Base-by-base conservation (phyloP, 2,329 filamentous ascomycete species). In the Zymoseptoria ardabiliae region DNA sequence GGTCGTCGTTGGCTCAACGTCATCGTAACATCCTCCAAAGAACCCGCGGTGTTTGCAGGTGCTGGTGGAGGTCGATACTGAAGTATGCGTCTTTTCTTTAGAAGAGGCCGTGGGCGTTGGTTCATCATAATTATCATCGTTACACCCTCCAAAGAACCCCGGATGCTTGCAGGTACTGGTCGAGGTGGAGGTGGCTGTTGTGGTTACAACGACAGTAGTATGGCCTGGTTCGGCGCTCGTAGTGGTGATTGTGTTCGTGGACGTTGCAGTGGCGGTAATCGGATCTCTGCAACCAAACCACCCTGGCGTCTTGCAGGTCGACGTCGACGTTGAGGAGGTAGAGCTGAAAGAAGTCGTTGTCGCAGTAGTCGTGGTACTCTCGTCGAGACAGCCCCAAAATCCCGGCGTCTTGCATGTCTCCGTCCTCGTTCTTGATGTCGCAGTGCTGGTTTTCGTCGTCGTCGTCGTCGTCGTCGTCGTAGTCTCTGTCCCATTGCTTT, bases 1-100 rank as follows among this genome's bases (percentile, higher is more conserved):
- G 13, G 63, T 57, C 17, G 65, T 58, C 22, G 57, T 76, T 3
- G 73, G 75, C 8, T 70, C 78, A 7, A 73, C 75, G 59, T 76
- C 73, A 63, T 82, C 83, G 49, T 85, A 84, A 71, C 84, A 86
- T 70, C 85, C 91, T 17, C 90, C 90, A 86, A 88, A 96, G 91
- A 91, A 96, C 8, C 92, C 91, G 28, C 92, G 92, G 1, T 91
- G 96, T 73, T 94, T 82, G 76, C 92, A 96, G 0, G 90, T 96
- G 56, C 86, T 85, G 0, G 91, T 96, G 53, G 90, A 82, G 1
- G 87, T 65, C 21, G 59, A 61, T 21, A 55, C 64, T 8, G 59
- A 55, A 3, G 66, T 64, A 11, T 59, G 60, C 13, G 61, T 60
- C 9, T 23, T 23, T 2, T 23, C 22, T 23, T 23, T 23, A 23